Evolutionary conservation across 2,329 filamentous ascomycete species (phyloP), one percentile per base, ranked within the genome.

Genomic region (Scedosporium boydii): DNA sequence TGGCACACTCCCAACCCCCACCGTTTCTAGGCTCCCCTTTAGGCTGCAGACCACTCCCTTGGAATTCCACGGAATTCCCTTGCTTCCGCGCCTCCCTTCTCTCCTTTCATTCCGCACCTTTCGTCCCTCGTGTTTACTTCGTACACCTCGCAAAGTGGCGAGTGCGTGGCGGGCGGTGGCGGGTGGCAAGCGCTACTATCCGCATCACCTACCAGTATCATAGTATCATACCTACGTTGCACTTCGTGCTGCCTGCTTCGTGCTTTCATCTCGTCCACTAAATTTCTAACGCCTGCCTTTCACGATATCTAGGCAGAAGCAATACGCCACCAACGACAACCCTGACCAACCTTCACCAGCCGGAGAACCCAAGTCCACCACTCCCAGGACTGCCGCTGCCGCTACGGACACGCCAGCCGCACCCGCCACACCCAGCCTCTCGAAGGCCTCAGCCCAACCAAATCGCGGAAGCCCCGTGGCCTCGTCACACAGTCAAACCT

Each of bases 381-480:
- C 18, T 14, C 23, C 38, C 29, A 21, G 27, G n/a, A 4, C 27
- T 12, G 27, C n/a, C 27, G 16, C 27, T 12, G 21, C n/a, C 27
- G 18, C 26, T 5, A 26, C 59, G 14, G 18, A 42, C 26, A 41
- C 59, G 3, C 59, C 59, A 27, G 59, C 59, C 23, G 34, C 59
- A n/a, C 59, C 59, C 9, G 23, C 44, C 26, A 23, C 27, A 3
- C 51, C 59, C 16, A 51, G 59, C 27, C 23, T 60, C 23, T 60
- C 59, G 14, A 34, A 29, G 42, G 34, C 42, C 6, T 21, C 41
- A n/a, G 58, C 58, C 23, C 10, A 18, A 27, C 26, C 41, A 26
- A 34, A 46, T 26, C 59, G 59, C 44, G 59, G 59, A 14, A 60
- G 51, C 21, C 51, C 59, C 42, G 48, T 46, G 26, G 26, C 59